Evolutionary conservation across 139 green algal species (phyloP), one percentile per base, ranked within the genome.

Genomic region (Astrephomene gubernaculifera): DNA sequence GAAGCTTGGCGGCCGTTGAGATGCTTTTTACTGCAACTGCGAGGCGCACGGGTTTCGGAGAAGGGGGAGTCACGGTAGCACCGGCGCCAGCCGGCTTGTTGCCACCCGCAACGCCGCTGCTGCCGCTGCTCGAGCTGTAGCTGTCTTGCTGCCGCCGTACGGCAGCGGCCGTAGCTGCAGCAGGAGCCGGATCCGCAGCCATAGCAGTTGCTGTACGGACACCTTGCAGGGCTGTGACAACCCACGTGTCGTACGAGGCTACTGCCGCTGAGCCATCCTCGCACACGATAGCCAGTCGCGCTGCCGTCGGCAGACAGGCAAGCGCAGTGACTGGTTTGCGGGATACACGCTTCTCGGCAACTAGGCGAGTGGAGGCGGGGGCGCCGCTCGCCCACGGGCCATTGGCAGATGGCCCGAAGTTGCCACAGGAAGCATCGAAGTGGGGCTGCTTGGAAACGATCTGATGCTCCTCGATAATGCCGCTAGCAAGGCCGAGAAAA

Each of bases 391-490:
- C 44, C 31, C 33, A 45, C 49, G 65, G 71, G 4, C 21, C n/a
- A 9, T 9, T 6, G 6, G 31, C 63, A 6, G n/a, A 19, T 19
- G 63, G 63, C 63, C 49, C 49, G 14, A 57, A 57, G 12, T 17
- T 17, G 12, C 14, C 12, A 12, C n/a, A 70, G 63, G 8, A n/a
- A 29, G 45, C 25, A 14, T 82, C 60, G 4, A 73, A 60, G 67
- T 74, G 65, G 17, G 63, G n/a, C 63, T 84, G 61, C 63, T 65
- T 75, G 38, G 65, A 5, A 31, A 36, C 8, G n/a, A 84, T 74
- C 63, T 87, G 78, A 43, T 91, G 79, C 72, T 91, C 88, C 35
- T 91, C 88, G 0, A 91, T 71, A 73, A 89, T 71, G 1, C 88
- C 88, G 69, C 61, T 87, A 1, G 71, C 63, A 24, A 89, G 71